Evolutionary conservation across 2,329 filamentous ascomycete species (phyloP), one percentile per base, ranked within the genome.

Genomic region (Curvularia spicifera): DNA sequence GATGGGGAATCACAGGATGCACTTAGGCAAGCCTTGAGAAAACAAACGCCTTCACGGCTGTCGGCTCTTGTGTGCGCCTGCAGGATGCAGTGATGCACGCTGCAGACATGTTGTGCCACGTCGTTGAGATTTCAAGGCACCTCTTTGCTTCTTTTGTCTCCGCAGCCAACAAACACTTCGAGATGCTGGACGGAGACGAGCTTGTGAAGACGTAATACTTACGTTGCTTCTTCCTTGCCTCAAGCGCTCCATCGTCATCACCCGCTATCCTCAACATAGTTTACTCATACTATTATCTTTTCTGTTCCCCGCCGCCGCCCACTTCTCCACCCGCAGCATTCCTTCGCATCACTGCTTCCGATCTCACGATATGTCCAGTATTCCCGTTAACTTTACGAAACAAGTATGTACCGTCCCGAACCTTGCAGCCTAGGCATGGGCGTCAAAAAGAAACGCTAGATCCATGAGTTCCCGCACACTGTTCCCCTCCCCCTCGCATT

Each of bases 321-420:
- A 22, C 47, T n/a, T 49, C 8, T n/a, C 39, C 20, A 22, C 18
- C 20, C 20, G 40, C 18, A 26, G 22, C n/a, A 43, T 43, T 43
- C 22, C 12, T 26, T 33, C 24, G 48, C 53, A 46, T 56, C 48
- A 22, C 33, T 44, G 53, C 53, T 51, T 50, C 53, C 53, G 53
- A 52, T 52, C 53, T 26, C 6, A 6, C 24, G 24, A 26, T 26
- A 26, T 26, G 4, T 26, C 24, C 4, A 18, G 18, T 18, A 29
- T 56, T n/a, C 31, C 24, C 53, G 40, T 48, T 56, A 56, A 12
- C 18, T 10, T 28, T 24, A 9, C 18, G 31, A 29, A 51, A 39
- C 44, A 13, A 33, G 44, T 26, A 4, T 26, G 24, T 49, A 24
- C 22, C 3, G 24, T 26, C 6, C 40, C 47, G 22, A 37, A 28